Conservation (phyloP, 2,329 filamentous ascomycete genomes). For the Calonectria crousiana region DNA sequence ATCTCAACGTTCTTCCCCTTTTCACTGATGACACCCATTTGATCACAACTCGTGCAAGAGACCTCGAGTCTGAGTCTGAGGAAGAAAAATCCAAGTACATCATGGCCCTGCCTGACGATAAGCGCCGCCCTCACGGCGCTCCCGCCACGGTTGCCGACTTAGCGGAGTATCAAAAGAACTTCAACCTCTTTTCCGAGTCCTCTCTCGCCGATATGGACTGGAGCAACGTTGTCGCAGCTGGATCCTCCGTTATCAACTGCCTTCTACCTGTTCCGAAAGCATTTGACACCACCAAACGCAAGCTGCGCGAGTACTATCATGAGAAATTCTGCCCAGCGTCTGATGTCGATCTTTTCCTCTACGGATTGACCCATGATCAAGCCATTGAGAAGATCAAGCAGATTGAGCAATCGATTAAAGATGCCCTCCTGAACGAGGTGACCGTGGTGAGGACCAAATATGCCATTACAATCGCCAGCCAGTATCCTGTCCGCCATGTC, state of each 20-base stretch:
- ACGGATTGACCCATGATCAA: conserved; percentile 81
- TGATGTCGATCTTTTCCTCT: conserved; percentile 89
- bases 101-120: conserved; percentile 73
- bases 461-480: conserved; percentile 85
- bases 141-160: conserved; percentile 76
- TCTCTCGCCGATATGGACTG: conserved; percentile 82
- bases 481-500: conserved; percentile 86
- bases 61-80: conserved; percentile 67
- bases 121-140: conserved; percentile 72
- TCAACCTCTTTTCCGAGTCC: conserved; percentile 84
- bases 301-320: conserved; percentile 81
- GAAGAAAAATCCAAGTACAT: conserved; percentile 75
- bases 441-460: conserved; percentile 89
- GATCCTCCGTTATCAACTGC: conserved; percentile 84
- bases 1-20: conserved; percentile 75
- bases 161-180: conserved; percentile 81
- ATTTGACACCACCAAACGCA: conserved; percentile 72
- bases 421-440: conserved; percentile 84
- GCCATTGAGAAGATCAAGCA: conserved; percentile 86
- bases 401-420: conserved; percentile 80
- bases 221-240: conserved; percentile 85
- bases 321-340: conserved; percentile 84
- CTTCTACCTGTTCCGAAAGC: conserved; percentile 77
- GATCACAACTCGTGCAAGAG: conserved; percentile 73
- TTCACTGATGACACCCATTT: conserved; percentile 68